phyloP scores from a whole-genome alignment of 2,329 filamentous ascomycete genomes.

The Sporothrix brasiliensis region DNA sequence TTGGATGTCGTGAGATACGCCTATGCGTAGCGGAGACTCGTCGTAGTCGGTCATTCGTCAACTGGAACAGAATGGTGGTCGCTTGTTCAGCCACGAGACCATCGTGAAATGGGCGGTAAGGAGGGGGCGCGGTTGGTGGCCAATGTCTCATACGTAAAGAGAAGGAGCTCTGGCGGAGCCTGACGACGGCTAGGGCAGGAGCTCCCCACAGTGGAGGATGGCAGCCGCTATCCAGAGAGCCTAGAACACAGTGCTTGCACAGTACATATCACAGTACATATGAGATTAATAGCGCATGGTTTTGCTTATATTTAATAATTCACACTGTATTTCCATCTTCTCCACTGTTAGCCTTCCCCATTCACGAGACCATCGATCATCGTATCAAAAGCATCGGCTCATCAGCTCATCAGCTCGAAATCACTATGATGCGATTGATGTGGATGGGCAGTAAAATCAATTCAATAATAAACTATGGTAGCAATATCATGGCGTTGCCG shows the following conservation, averaged over 20 bases:
- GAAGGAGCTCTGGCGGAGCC: conserved; percentile 18
- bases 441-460: too few species aligned
- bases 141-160: neutral
- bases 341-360: neutral
- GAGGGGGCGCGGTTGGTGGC: neutral
- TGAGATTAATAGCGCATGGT: too few species aligned
- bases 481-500: neutral
- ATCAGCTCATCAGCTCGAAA: neutral
- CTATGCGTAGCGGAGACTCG: neutral
- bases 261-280: neutral
- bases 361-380: neutral
- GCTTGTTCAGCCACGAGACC: conserved; percentile 28
- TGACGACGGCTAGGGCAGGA: conserved; percentile 20
- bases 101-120: neutral
- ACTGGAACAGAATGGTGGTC: conserved; percentile 1
- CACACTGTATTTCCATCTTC: conserved; percentile 4
- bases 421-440: neutral
- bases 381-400: neutral
- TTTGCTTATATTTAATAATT: neutral
- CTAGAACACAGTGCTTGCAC: neutral
- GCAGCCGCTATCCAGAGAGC: neutral
- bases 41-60: conserved; percentile 15
- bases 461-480: neutral
- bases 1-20: neutral
- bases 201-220: conserved; percentile 21